These are phyloP conservation scores for Cutaneotrichosporon sp. DNA, from an alignment of 1,284 basidiomycete genomes.

Conservation along the genomic window DNA sequence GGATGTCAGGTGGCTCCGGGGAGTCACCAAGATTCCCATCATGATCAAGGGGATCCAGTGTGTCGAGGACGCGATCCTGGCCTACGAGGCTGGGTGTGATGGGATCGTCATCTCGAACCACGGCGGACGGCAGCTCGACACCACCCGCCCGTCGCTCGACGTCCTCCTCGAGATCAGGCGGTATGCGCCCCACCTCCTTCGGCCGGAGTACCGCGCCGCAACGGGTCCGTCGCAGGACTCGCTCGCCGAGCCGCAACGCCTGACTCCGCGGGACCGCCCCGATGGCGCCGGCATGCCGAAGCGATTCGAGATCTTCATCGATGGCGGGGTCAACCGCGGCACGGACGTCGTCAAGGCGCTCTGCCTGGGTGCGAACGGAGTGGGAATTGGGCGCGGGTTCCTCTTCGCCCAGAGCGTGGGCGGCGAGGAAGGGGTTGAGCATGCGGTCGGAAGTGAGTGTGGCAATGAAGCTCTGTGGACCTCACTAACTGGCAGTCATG, in stretches of 20 bases:
- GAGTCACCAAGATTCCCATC: slow-evolving; percentile 70
- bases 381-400: slow-evolving; percentile 83
- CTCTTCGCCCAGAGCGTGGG: slow-evolving; percentile 90
- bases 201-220: slow-evolving; percentile 35
- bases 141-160: slow-evolving; percentile 65
- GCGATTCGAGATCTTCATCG: slow-evolving; percentile 66
- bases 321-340: slow-evolving; percentile 79
- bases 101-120: slow-evolving; percentile 54
- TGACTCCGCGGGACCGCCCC: slow-evolving; percentile 43
- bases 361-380: slow-evolving; percentile 82
- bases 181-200: slow-evolving; percentile 40
- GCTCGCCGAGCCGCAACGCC: slow-evolving; percentile 67
- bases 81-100: slow-evolving; percentile 49
- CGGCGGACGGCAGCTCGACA: slow-evolving; percentile 51
- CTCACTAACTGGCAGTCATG: slow-evolving; percentile 30
- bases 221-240: slow-evolving; percentile 27
- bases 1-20: slow-evolving; percentile 53
- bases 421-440: slow-evolving; percentile 72
- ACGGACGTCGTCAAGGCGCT: slow-evolving; percentile 89
- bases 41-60: slow-evolving; percentile 68
- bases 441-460: slow-evolving; percentile 55
- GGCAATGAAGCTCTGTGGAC: too few relatives aligned
- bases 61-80: slow-evolving; percentile 52
- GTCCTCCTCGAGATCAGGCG: slow-evolving; percentile 65
- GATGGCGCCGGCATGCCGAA: slow-evolving; percentile 14